Conservation (phyloP, 2,329 filamentous ascomycete genomes). For the Hymenoscyphus albidus region DNA sequence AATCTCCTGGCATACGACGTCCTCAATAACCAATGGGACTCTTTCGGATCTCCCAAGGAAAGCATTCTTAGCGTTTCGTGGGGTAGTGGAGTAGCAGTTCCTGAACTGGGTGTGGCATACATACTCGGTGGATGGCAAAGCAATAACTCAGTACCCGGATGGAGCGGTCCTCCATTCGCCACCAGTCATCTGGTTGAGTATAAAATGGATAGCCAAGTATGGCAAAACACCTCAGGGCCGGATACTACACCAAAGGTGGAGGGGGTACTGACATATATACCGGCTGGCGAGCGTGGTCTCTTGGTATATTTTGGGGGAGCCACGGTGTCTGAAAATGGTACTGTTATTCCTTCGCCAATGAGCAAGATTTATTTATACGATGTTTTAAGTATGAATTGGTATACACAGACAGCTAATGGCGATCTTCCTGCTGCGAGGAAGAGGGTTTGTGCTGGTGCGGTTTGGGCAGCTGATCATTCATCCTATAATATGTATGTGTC, state of each 20-base stretch:
- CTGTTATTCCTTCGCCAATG: slow-evolving; percentile 43
- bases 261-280: slow-evolving; percentile 57
- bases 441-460: slow-evolving; percentile 58
- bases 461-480: slow-evolving; percentile 55
- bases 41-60: slow-evolving; percentile 38
- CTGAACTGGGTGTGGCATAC: slow-evolving; percentile 53
- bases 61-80: slow-evolving; percentile 48
- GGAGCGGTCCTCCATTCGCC: slow-evolving; percentile 46
- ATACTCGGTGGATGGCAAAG: slow-evolving; percentile 62
- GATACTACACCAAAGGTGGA: slow-evolving; percentile 53
- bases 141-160: slow-evolving; percentile 48
- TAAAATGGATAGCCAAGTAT: slow-evolving; percentile 49
- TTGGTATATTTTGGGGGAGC: slow-evolving; percentile 61
- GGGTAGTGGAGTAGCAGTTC: slow-evolving; percentile 53
- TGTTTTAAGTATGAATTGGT: slow-evolving; percentile 56
- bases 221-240: slow-evolving; percentile 51
- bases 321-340: slow-evolving; percentile 44
- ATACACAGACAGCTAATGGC: slow-evolving; percentile 53
- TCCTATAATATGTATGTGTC: slow-evolving; percentile 59
- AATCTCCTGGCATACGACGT: slow-evolving; percentile 56
- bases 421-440: slow-evolving; percentile 49
- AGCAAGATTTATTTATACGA: slow-evolving; percentile 57
- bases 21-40: slow-evolving; percentile 53
- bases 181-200: slow-evolving; percentile 52
- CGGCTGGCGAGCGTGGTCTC: slow-evolving; percentile 55